Evolutionary conservation across 495 filamentous ascomycete species (phyloP).

Genomic region (Astrothelium macrocarpum): DNA sequence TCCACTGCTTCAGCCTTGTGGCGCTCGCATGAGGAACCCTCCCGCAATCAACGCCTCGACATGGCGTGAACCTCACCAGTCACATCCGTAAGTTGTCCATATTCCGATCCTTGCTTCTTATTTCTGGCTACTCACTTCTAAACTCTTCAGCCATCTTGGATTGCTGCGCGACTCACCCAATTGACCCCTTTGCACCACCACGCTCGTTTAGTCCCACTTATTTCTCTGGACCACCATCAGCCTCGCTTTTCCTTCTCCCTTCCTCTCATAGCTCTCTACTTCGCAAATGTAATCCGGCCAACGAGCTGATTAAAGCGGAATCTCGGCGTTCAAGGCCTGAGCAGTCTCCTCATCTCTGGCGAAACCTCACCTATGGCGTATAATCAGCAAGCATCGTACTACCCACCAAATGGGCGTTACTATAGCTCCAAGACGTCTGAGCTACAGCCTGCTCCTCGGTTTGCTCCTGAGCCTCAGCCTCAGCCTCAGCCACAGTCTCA

Average conservation of each 20-base stretch:
- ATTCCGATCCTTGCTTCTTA: neutral
- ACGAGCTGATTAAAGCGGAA: neutral
- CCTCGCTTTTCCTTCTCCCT: neutral
- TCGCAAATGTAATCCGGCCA: too few species aligned
- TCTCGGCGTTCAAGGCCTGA: neutral
- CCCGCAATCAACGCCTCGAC: neutral
- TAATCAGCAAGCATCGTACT: neutral
- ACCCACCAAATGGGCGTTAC: slow-evolving; percentile 5
- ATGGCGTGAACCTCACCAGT: neutral
- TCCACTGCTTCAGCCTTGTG: neutral
- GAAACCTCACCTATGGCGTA: neutral
- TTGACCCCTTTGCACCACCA: neutral
- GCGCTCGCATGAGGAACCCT: neutral
- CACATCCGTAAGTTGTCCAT: neutral
- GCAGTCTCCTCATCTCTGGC: neutral
- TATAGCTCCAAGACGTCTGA: neutral
- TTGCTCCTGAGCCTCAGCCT: neutral
- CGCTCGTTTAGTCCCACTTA: neutral
- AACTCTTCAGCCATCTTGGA: neutral
- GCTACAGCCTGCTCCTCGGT: neutral
- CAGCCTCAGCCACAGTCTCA: too few species aligned
- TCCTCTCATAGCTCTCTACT: neutral
- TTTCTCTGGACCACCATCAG: too few species aligned
- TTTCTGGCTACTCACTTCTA: neutral
- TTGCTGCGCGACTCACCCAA: neutral